Conservation (phyloP, 306 rosid genomes). For the Phaseolus lunatus region DNA sequence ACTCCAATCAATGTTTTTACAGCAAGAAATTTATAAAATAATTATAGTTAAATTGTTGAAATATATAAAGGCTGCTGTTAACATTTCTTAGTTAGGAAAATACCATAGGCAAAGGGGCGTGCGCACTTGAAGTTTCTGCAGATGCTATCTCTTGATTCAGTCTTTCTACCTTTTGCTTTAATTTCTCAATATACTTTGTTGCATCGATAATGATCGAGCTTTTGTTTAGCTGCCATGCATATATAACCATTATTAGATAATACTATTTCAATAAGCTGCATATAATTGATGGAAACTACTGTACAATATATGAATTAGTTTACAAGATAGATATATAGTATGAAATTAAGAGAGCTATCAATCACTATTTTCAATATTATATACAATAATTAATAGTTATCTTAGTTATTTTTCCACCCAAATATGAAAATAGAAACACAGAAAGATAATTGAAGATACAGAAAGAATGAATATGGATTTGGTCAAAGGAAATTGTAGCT, state of each 20-base stretch:
- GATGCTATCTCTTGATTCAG: slow-evolving; percentile 72
- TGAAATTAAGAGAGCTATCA: background rate
- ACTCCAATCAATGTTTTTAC: slow-evolving; percentile 11
- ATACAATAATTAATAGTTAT: background rate
- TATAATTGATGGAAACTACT: background rate
- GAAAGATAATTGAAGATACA: background rate
- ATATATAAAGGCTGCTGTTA: background rate
- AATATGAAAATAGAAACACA: background rate
- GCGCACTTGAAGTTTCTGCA: slow-evolving; percentile 65
- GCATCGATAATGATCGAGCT: slow-evolving; percentile 90
- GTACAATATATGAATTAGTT: background rate
- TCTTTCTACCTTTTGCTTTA: slow-evolving; percentile 82
- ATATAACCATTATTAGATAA: slow-evolving; percentile 27
- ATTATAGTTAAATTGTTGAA: no score
- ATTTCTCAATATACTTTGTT: slow-evolving; percentile 85
- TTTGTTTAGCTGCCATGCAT: slow-evolving; percentile 64
- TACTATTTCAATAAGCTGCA: background rate
- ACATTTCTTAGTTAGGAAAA: background rate
- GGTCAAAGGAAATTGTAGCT: background rate
- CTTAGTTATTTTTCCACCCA: background rate
- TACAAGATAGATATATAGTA: slow-evolving; percentile 1
- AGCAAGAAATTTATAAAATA: no score
- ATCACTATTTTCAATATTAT: background rate
- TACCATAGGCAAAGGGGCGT: slow-evolving; percentile 76
- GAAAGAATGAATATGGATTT: slow-evolving; percentile 12